A percentile compares a stretch with the other conserved stretches of the same genome.
Conservation (phyloP, 768 basidiomycete genomes). For the Collybia sp. region DNA sequence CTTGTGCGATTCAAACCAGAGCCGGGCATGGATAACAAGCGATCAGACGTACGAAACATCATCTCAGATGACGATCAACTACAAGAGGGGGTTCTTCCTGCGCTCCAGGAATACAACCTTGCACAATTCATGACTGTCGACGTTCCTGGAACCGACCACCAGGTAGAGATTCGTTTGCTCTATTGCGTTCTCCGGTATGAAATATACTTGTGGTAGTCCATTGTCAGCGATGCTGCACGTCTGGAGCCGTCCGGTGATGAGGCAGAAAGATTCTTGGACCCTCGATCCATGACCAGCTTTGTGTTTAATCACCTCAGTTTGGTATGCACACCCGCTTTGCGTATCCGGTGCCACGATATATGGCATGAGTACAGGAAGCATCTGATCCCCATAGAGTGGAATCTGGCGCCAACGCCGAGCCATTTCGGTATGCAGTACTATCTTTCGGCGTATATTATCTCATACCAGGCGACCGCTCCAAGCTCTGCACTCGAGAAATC, state of each 20-base stretch:
- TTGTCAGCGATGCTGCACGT: slow-evolving; percentile 72
- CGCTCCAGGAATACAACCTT: slow-evolving; percentile 80
- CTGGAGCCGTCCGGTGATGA: slow-evolving; percentile 35
- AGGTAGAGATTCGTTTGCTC: slow-evolving; percentile 42
- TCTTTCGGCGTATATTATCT: neutral
- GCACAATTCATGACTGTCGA: slow-evolving; percentile 86
- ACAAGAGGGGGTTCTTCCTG: slow-evolving; percentile 71
- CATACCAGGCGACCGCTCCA: neutral
- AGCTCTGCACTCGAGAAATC: slow-evolving; percentile 72
- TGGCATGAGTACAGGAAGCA: slow-evolving; percentile 51
- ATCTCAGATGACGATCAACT: slow-evolving; percentile 84
- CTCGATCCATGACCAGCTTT: slow-evolving; percentile 73
- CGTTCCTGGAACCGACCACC: slow-evolving; percentile 71
- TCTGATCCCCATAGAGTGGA: slow-evolving; percentile 66
- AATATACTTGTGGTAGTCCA: slow-evolving; percentile 45
- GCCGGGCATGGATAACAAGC: slow-evolving; percentile 8
- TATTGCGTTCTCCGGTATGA: neutral
- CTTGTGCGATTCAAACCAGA: slow-evolving; percentile 3
- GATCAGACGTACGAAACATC: slow-evolving; percentile 83
- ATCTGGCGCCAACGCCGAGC: slow-evolving; percentile 60
- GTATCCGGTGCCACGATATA: slow-evolving; percentile 4
- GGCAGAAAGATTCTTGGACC: slow-evolving; percentile 78
- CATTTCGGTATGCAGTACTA: slow-evolving; percentile 56
- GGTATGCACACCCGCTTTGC: slow-evolving; percentile 31
- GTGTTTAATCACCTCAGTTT: slow-evolving; percentile 81